These are phyloP conservation scores for Jaapia argillacea DNA, from an alignment of 768 basidiomycete genomes.

Conservation along the genomic window DNA sequence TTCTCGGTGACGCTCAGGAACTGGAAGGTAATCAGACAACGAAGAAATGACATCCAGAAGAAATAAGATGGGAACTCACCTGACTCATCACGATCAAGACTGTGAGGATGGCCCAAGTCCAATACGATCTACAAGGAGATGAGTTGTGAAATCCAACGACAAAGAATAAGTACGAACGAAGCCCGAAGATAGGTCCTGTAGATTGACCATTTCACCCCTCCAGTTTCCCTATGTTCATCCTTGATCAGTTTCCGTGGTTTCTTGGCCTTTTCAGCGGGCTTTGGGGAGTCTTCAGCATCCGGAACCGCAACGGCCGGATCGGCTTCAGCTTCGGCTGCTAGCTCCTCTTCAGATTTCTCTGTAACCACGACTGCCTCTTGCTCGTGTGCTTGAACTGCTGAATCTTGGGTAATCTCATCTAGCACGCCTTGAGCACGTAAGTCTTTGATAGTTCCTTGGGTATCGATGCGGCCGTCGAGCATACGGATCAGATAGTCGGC, in stretches of 20 bases:
- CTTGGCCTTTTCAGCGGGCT: constrained; percentile 28
- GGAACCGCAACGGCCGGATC: no score
- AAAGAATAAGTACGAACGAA: constrained; percentile 36
- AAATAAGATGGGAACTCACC: constrained; percentile 10
- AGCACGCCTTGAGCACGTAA: constrained; percentile 52
- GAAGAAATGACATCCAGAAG: no score
- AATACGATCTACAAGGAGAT: constrained; percentile 42
- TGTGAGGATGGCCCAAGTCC: constrained; percentile 50
- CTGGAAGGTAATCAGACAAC: constrained; percentile 22
- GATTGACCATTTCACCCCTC: constrained; percentile 71
- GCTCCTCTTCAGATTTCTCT: constrained; percentile 15
- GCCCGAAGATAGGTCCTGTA: constrained; percentile 59
- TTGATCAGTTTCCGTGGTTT: constrained; percentile 68
- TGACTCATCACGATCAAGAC: constrained; percentile 35
- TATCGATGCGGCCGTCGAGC: constrained; percentile 74
- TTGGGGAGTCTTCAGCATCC: constrained; percentile 18
- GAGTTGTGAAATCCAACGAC: neutral
- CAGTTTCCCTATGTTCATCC: constrained; percentile 74
- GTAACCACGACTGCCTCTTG: constrained; percentile 27
- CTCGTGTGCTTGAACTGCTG: constrained; percentile 37
- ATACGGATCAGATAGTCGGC: constrained; percentile 68
- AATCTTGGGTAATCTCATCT: constrained; percentile 46
- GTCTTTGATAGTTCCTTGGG: constrained; percentile 59
- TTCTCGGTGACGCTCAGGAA: constrained; percentile 49
- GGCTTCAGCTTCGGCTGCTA: constrained; percentile 16